phyloP scores from a whole-genome alignment of 306 rosid genomes.

The Quercus ilex region DNA sequence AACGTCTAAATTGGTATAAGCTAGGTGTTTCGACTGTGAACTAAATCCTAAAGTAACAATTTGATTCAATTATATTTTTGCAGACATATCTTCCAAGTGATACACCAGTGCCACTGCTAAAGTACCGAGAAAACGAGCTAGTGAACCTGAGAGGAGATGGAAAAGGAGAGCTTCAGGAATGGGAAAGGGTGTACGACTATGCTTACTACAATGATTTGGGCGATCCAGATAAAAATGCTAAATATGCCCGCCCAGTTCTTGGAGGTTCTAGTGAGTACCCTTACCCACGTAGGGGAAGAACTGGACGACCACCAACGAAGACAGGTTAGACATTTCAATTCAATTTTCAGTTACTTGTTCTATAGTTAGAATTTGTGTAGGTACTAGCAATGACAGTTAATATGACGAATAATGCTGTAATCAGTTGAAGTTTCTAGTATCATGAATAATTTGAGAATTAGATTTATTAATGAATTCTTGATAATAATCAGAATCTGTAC shows the following conservation, averaged over 20 bases:
- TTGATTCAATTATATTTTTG: constrained; percentile 3
- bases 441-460: background rate
- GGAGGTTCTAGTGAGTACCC: constrained; percentile 80
- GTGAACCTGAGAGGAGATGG: constrained; percentile 66
- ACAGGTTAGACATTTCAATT: constrained; percentile 38
- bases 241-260: constrained; percentile 60
- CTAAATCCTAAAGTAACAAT: background rate
- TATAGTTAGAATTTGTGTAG: background rate
- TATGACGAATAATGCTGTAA: background rate
- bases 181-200: constrained; percentile 87
- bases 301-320: constrained; percentile 52
- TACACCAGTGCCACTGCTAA: constrained; percentile 57
- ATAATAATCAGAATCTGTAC: background rate
- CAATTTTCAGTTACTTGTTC: background rate
- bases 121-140: constrained; percentile 69
- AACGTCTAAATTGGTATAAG: too few species aligned
- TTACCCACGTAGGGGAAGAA: constrained; percentile 83
- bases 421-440: too few species aligned
- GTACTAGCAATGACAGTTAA: background rate
- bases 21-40: too few species aligned
- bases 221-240: constrained; percentile 43
- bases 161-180: constrained; percentile 44
- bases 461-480: background rate
- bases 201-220: constrained; percentile 70
- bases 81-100: constrained; percentile 68